Base-by-base conservation (phyloP, 2,329 filamentous ascomycete species). In the Beauveria sp. region DNA sequence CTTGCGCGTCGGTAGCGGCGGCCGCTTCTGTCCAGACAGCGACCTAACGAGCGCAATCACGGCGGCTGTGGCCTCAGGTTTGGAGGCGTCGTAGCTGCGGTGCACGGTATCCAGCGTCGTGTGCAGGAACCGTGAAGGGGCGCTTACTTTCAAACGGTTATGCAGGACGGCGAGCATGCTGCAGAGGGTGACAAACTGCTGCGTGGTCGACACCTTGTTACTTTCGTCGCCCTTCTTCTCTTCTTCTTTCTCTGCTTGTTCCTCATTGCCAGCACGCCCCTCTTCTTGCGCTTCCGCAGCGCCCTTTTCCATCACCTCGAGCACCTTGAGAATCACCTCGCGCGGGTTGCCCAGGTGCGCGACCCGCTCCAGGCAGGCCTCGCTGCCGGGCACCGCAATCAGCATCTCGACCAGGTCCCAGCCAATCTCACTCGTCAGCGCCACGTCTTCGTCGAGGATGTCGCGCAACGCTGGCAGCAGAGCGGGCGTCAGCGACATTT, bases 331-430 rank as follows among this genome's bases (percentile, higher is more conserved):
- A 62, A 93, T 88, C 51, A 92, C 88, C 72, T 94, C 90, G 55
- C 90, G 80, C 1, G 90, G 90, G 70, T 93, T 94, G 55, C 90
- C 90, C 44, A 91, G 79, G 26, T 86, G 83, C 37, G 90, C 90
- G 57, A 93, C 86, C 34, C 87, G 89, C 70, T 88, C 83, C 18
- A 93, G 78, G 69, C 90, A 92, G 52, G 80, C 73, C 66, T 89
- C 85, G n/a, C 86, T 87, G 14, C 81, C 84, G 1, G 88, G 80
- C 5, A 91, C 75, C 41, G 84, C 80, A 26, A 92, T 79, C 5
- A 94, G 81, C 68, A 91, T 84, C 69, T 89, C 87, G 24, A 94
- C 87, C 56, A 93, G 76, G 71, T 94, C 90, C 90, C 90, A 94
- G 55, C 90, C 90, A 67, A 93, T 92, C 61, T 91, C 88, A 63